These are phyloP conservation scores for Penicillium subrubescens DNA, from an alignment of 495 filamentous ascomycete species.

Conservation along the genomic window DNA sequence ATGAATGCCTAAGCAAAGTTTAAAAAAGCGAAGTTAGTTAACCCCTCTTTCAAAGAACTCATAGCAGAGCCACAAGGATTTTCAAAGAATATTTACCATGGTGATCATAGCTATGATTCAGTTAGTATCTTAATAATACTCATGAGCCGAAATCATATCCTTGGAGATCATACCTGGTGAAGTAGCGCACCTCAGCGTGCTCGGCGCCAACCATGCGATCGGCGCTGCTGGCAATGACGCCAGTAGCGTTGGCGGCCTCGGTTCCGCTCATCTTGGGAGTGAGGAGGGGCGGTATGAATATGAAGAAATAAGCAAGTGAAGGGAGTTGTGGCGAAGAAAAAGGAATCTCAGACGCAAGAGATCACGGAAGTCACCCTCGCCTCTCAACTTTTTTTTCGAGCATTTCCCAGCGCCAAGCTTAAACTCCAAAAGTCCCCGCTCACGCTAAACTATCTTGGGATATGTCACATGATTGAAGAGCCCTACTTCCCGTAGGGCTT, in stretches of 20 bases:
- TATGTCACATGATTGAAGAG: neutral
- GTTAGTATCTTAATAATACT: conserved; percentile 24
- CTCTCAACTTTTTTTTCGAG: conserved; percentile 38
- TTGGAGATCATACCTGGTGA: conserved; percentile 73
- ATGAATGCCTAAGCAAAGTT: conserved; percentile 73
- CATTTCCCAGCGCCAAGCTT: conserved; percentile 30
- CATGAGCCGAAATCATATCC: neutral
- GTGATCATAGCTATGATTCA: conserved; percentile 77
- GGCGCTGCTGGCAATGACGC: conserved; percentile 45
- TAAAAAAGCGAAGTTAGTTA: conserved; percentile 21
- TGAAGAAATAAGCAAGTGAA: conserved; percentile 9
- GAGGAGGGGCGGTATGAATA: neutral
- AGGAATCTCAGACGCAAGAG: conserved; percentile 24
- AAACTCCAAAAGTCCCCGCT: conserved; percentile 31
- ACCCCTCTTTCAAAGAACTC: neutral
- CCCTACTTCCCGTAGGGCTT: conserved; percentile 19
- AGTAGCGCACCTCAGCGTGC: conserved; percentile 94
- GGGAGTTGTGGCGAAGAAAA: conserved; percentile 16
- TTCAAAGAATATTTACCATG: conserved; percentile 63
- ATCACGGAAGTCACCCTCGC: conserved; percentile 16
- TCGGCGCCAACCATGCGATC: conserved; percentile 64
- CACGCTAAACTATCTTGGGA: conserved; percentile 14
- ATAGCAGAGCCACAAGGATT: neutral
- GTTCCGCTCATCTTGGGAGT: conserved; percentile 35
- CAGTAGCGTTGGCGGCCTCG: conserved; percentile 29